A percentile compares a stretch with the other conserved stretches of the same genome.
Conservation (phyloP, 345 rosid genomes). For the Gossypium australe region DNA sequence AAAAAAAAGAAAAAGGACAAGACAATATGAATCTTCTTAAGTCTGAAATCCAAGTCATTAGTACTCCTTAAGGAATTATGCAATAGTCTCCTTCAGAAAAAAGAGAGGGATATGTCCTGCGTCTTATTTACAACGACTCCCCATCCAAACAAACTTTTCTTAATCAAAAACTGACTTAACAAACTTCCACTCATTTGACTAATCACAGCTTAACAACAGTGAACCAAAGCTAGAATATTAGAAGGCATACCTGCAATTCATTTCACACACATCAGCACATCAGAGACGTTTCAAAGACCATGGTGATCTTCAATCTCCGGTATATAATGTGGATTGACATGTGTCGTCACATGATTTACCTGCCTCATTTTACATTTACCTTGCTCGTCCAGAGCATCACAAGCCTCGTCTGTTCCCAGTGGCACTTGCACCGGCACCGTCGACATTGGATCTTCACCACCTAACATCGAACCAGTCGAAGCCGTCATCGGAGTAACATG, state of each 20-base stretch:
- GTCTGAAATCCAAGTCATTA: background rate
- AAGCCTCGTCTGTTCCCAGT: constrained; percentile 14
- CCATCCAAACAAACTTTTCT: background rate
- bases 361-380: constrained; percentile 19
- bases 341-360: constrained; percentile 1
- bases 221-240: background rate
- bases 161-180: background rate
- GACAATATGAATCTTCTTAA: background rate
- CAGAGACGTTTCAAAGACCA: constrained; percentile 23
- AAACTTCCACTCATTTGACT: background rate
- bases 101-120: background rate
- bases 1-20: background rate
- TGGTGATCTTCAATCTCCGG: constrained; percentile 41
- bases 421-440: background rate
- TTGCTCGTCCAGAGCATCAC: constrained; percentile 14
- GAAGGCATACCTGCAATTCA: background rate
- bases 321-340: constrained; percentile 15
- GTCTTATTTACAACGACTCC: background rate
- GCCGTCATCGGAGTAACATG: constrained; percentile 24
- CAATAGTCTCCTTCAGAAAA: no score
- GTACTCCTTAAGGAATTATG: background rate
- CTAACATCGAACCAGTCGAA: constrained; percentile 16
- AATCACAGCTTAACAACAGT: background rate
- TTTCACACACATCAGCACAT: background rate
- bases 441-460: background rate